Base-by-base conservation (phyloP, 2,329 filamentous ascomycete genomes). In the Peltaster fructicola region DNA sequence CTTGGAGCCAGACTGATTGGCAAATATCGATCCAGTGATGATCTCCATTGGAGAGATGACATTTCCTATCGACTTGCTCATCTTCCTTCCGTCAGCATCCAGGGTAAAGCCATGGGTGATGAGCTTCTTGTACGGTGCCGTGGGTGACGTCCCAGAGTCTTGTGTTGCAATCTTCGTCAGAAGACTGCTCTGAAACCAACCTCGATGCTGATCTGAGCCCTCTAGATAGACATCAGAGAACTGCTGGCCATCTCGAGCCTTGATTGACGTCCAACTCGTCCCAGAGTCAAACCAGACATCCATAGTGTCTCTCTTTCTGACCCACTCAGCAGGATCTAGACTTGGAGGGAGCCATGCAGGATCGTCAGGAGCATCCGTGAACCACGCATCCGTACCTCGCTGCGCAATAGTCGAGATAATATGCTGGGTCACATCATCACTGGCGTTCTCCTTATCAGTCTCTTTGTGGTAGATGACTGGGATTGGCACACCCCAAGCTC, bases 261-360 rank as follows among this genome's bases (percentile, higher is more conserved):
- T 3, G 17, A 66, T 53, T 17, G 56, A 54, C 2, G 65, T 76
- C 88, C 88, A 98, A 43, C 81, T 92, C 24, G 78, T 92, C 5
- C 88, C 88, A 37, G 88, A 95, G 49, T 98, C 88, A 40, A 98
- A 98, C 88, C 88, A 98, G 7, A 98, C 88, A 49, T 98, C 88
- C 88, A 98, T 98, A 0, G 88, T 98, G 43, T 98, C 88, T 20
- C 62, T 78, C 8, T 85, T 85, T 33, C 88, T 74, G 23, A 65
- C 59, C 44, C 75, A 88, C 4, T 54, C 48, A 4, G 61, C 54
- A 15, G 50, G 48, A 20, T 55, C 53, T 2, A 92, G 56, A 7
- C 66, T 63, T 5, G 66, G 51, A 2, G 73, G 69, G 15, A 90
- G 61, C 85, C 85, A 98, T 1, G 66, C 68, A 13, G 63, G 55